phyloP scores from a whole-genome alignment of 805 yeast genomes.

The Kluyveromyces nonfermentans region DNA sequence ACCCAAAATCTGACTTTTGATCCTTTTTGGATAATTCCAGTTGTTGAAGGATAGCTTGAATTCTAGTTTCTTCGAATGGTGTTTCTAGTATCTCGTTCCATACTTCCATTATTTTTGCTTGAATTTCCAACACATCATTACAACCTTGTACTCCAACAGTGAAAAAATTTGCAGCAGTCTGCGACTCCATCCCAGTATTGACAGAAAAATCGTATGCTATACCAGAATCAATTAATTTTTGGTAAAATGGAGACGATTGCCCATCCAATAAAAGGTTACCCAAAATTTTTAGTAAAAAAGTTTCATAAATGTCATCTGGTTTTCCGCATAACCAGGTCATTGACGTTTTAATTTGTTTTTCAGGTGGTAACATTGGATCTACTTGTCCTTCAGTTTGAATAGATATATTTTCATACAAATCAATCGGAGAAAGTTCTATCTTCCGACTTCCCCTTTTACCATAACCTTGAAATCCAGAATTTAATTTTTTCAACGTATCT shows the following conservation, averaged over 20 bases:
- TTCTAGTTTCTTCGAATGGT: slow-evolving; percentile 47
- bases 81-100: slow-evolving; percentile 35
- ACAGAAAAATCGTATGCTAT: slow-evolving; percentile 78
- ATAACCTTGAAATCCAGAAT: slow-evolving; percentile 40
- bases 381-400: slow-evolving; percentile 59
- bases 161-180: slow-evolving; percentile 67
- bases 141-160: slow-evolving; percentile 83
- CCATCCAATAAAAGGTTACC: slow-evolving; percentile 75
- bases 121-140: slow-evolving; percentile 39
- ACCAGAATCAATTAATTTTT: slow-evolving; percentile 77
- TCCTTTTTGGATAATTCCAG: slow-evolving; percentile 75
- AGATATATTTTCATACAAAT: slow-evolving; percentile 26
- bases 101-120: slow-evolving; percentile 37
- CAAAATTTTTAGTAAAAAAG: slow-evolving; percentile 63
- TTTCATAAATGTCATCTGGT: slow-evolving; percentile 57
- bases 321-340: slow-evolving; percentile 82
- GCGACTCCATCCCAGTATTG: slow-evolving; percentile 79
- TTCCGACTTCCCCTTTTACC: slow-evolving; percentile 38
- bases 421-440: slow-evolving; percentile 34
- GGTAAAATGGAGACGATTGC: slow-evolving; percentile 84
- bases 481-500: slow-evolving; percentile 48
- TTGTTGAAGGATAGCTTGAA: slow-evolving; percentile 86
- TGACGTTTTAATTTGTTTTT: slow-evolving; percentile 68
- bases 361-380: slow-evolving; percentile 63
- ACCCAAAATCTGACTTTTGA: slow-evolving; percentile 84